A percentile compares a stretch with the other conserved stretches of the same genome.
These are phyloP conservation scores for Schizophyllum amplum DNA, from an alignment of 1,284 basidiomycete species.

Conservation along the genomic window DNA sequence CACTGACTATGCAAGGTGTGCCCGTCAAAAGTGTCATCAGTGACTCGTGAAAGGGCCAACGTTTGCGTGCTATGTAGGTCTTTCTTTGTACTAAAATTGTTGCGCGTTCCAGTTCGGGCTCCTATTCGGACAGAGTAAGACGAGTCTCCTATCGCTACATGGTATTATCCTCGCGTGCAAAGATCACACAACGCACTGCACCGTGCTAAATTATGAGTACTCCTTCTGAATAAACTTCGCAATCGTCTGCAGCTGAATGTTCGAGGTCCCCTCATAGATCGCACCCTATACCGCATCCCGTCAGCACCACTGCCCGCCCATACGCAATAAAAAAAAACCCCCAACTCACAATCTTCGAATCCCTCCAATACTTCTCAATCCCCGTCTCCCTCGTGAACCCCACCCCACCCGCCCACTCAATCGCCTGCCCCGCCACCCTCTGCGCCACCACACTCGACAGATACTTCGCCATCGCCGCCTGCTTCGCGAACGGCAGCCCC, in stretches of 20 bases:
- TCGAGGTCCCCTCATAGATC: conserved; percentile 94
- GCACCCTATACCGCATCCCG: conserved; percentile 51
- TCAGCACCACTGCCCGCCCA: conserved; percentile 1
- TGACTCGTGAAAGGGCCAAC: no score
- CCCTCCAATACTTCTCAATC: conserved; percentile 91
- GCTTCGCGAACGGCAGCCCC: conserved; percentile 79
- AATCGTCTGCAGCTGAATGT: conserved; percentile 96
- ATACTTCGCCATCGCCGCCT: conserved; percentile 97
- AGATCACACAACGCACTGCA: no score
- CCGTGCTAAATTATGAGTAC: conserved; percentile 48
- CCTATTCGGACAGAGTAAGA: no score
- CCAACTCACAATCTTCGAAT: conserved; percentile 90
- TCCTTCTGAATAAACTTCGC: conserved; percentile 86
- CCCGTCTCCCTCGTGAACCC: conserved; percentile 94
- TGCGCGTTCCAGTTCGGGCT: no score
- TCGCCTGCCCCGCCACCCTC: conserved; percentile 79
- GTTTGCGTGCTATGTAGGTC: no score
- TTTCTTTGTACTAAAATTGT: no score
- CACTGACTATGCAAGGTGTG: no score
- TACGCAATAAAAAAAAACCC: neutral
- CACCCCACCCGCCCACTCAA: conserved; percentile 96
- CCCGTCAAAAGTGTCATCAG: no score
- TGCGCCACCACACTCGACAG: conserved; percentile 87
- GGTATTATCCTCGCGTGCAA: neutral
- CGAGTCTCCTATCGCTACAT: neutral